Evolutionary conservation across 148 eudicot species (phyloP).

Genomic region (Polygonum maritimum): DNA sequence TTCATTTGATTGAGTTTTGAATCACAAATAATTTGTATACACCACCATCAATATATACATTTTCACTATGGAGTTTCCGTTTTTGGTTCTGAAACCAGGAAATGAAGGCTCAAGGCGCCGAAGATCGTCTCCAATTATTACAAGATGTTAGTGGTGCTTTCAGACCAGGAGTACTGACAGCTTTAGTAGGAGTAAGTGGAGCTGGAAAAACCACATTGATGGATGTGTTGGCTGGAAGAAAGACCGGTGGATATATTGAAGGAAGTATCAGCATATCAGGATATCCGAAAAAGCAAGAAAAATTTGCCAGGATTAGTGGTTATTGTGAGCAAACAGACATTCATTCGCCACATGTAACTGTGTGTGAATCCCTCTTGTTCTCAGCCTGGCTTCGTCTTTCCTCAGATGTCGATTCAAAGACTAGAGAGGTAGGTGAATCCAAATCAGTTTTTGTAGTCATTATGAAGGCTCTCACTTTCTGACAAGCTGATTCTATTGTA

Average conservation of each 20-base stretch:
- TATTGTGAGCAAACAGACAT: slow-evolving; percentile 72
- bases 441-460: background rate
- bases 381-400: slow-evolving; percentile 78
- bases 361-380: slow-evolving; percentile 59
- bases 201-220: slow-evolving; percentile 74
- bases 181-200: slow-evolving; percentile 75
- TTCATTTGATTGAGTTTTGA: background rate
- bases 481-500: background rate
- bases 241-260: slow-evolving; percentile 58
- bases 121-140: slow-evolving; percentile 46
- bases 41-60: background rate
- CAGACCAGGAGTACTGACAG: slow-evolving; percentile 66
- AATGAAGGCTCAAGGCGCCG: slow-evolving; percentile 45
- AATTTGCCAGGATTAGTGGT: slow-evolving; percentile 64
- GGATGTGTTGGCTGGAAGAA: slow-evolving; percentile 70
- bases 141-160: slow-evolving; percentile 65
- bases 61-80: background rate
- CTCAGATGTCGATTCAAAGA: slow-evolving; percentile 26
- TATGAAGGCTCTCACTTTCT: background rate
- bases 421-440: slow-evolving; percentile 45
- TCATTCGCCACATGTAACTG: slow-evolving; percentile 68
- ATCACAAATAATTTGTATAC: background rate
- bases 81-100: slow-evolving; percentile 24
- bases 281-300: slow-evolving; percentile 54
- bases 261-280: slow-evolving; percentile 52